Conservation (phyloP, 2,329 filamentous ascomycete genomes). For the Aspergillus aculeatus region DNA sequence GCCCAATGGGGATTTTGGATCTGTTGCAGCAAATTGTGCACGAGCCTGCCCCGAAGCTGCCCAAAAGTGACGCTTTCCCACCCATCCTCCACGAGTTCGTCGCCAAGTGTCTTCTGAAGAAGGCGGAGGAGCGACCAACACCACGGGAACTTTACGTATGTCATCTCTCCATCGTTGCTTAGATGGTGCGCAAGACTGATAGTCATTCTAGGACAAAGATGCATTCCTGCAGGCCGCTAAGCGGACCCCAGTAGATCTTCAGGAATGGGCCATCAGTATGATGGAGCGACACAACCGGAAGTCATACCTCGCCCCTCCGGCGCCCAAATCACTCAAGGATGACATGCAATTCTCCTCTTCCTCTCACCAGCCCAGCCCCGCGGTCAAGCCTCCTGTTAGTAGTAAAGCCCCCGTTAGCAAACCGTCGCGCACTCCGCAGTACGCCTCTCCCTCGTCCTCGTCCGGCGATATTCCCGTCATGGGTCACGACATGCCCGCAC, state of each 20-base stretch:
- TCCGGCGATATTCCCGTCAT: slow-evolving; percentile 70
- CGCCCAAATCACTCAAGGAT: slow-evolving; percentile 70
- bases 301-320: slow-evolving; percentile 82
- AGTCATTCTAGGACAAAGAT: slow-evolving; percentile 69
- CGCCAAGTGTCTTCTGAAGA: slow-evolving; percentile 89
- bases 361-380: slow-evolving; percentile 20
- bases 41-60: slow-evolving; percentile 87
- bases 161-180: slow-evolving; percentile 12
- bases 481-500: slow-evolving; percentile 32
- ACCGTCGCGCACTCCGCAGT: slow-evolving; percentile 20
- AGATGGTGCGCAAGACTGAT: slow-evolving; percentile 23
- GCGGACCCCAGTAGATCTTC: slow-evolving; percentile 88
- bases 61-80: slow-evolving; percentile 96
- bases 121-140: slow-evolving; percentile 82
- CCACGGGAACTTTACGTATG: slow-evolving; percentile 89
- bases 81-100: slow-evolving; percentile 95
- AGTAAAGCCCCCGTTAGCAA: slow-evolving; percentile 25
- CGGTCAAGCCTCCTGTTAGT: slow-evolving; percentile 28
- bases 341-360: slow-evolving; percentile 34
- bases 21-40: slow-evolving; percentile 96
- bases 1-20: slow-evolving; percentile 91
- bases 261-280: slow-evolving; percentile 89
- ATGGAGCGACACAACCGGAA: slow-evolving; percentile 96
- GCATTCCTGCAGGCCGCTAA: slow-evolving; percentile 95
- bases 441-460: slow-evolving; percentile 68